Evolutionary conservation across 768 basidiomycete genomes (phyloP).

Genomic region (Tulasnella calospora): DNA sequence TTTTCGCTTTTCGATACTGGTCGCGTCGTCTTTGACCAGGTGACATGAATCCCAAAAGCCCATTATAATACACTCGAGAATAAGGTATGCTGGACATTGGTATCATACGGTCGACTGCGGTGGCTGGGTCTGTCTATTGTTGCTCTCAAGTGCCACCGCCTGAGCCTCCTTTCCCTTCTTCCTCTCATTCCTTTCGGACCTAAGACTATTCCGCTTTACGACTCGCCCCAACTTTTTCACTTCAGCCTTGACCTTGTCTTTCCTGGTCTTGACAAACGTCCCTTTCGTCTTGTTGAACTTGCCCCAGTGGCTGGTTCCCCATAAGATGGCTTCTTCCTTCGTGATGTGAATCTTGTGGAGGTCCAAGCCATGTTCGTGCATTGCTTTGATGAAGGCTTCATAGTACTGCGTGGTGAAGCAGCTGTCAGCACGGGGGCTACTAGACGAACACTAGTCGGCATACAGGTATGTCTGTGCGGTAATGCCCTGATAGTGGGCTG

Average conservation of each 20-base stretch:
- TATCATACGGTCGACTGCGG: neutral
- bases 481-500: conserved; percentile 64
- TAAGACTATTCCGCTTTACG: neutral
- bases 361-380: conserved; percentile 53
- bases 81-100: neutral
- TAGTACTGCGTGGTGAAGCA: conserved; percentile 46
- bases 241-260: conserved; percentile 36
- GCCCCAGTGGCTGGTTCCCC: conserved; percentile 52
- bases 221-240: conserved; percentile 23
- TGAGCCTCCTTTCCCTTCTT: neutral
- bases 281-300: conserved; percentile 45
- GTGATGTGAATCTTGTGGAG: conserved; percentile 55
- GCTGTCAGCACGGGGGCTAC: neutral
- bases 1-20: neutral
- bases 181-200: neutral
- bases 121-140: neutral
- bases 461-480: conserved; percentile 55
- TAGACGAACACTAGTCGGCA: conserved; percentile 20
- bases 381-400: conserved; percentile 49
- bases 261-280: conserved; percentile 35
- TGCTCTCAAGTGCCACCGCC: neutral
- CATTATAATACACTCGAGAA: neutral
- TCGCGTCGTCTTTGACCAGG: neutral
- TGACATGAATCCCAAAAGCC: neutral
- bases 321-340: conserved; percentile 55